Evolutionary conservation across 129 eudicot genomes (phyloP), one percentile per base, ranked within the genome.

Genomic region (Chrysanthemum lavandulifolium): DNA sequence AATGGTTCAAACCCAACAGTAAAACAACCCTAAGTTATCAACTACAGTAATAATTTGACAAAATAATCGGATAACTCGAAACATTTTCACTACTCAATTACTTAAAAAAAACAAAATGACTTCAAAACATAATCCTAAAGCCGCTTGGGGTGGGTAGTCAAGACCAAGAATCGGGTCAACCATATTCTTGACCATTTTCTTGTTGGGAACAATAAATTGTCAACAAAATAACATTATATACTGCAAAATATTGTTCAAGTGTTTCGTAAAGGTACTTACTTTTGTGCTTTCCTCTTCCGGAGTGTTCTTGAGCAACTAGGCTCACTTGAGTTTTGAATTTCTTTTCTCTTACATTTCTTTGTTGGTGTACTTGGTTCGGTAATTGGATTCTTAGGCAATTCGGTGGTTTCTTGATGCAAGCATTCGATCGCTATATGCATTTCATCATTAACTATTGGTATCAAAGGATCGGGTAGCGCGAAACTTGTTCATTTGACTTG

Each of bases 1-100:
- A 92, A 89, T 15, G 89, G 88, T 43, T 92, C 95, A 0, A 77
- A 76, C 57, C 73, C 88, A 15, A 79, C 75, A 31, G 76, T 31
- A 31, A 31, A 31, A 31, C 4, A 31, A 31, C 36, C 36, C 36
- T 31, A 31, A 31, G 1, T 4, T 3, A 4, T 31, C 36, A 4
- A 25, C 43, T 9, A 36, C 25, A 23, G 25, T 23, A 23, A 56
- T 33, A 31, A 27, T 49, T 51, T 57, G 29, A 57, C 12, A 18
- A 57, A 18, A 16, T 56, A 57, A 57, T 31, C 6, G 6, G 36
- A 31, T 0, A 31, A 31, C 5, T 31, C 36, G 6, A 31, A 31
- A 31, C 36, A 31, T 4, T 31, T 31, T 31, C 36, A 31, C 36
- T 29, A 4, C 33, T 29, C 4, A 29, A 4, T 29, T 29, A 29